Percentiles rank a stretch among this genome's conserved stretches.
Conservation (phyloP, 257 asterid genomes). For the Hygrophila difformis region DNA sequence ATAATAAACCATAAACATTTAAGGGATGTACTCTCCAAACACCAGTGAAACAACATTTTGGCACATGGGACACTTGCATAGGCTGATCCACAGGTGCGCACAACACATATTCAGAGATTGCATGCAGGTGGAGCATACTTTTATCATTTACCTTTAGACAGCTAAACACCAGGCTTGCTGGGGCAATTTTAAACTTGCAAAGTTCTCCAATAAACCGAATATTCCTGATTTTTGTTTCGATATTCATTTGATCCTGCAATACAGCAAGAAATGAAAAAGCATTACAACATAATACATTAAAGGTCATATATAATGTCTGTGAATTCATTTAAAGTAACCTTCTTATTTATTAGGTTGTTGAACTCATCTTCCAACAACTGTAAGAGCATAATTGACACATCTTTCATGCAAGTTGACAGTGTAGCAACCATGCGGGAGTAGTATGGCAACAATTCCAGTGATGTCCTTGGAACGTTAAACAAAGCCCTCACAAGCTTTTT, state of each 20-base stretch:
- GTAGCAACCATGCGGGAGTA: slow-evolving; percentile 98
- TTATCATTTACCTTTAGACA: slow-evolving; percentile 67
- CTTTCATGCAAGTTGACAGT: slow-evolving; percentile 91
- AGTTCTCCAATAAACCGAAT: slow-evolving; percentile 97
- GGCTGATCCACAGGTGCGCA: too few relatives aligned
- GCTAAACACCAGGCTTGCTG: slow-evolving; percentile 81
- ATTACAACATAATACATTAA: too few relatives aligned
- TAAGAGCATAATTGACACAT: slow-evolving; percentile 80
- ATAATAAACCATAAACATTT: too few relatives aligned
- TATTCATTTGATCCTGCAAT: slow-evolving; percentile 96
- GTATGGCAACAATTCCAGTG: slow-evolving; percentile 89
- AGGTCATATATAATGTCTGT: too few relatives aligned
- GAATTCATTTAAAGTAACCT: slow-evolving; percentile 39
- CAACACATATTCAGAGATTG: neutral
- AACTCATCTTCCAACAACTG: slow-evolving; percentile 96
- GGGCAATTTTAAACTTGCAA: slow-evolving; percentile 93
- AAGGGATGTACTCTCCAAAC: too few relatives aligned
- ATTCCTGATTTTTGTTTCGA: slow-evolving; percentile 92
- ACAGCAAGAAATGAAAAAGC: slow-evolving; percentile 16
- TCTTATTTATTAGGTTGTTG: slow-evolving; percentile 78
- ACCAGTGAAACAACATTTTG: too few relatives aligned
- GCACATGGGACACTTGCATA: too few relatives aligned
- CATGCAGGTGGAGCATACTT: neutral
- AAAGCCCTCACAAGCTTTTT: slow-evolving; percentile 94
- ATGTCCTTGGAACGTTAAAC: slow-evolving; percentile 96